These are phyloP conservation scores for Aspergillus homomorphus DNA, from an alignment of 495 filamentous ascomycete genomes.

Conservation along the genomic window DNA sequence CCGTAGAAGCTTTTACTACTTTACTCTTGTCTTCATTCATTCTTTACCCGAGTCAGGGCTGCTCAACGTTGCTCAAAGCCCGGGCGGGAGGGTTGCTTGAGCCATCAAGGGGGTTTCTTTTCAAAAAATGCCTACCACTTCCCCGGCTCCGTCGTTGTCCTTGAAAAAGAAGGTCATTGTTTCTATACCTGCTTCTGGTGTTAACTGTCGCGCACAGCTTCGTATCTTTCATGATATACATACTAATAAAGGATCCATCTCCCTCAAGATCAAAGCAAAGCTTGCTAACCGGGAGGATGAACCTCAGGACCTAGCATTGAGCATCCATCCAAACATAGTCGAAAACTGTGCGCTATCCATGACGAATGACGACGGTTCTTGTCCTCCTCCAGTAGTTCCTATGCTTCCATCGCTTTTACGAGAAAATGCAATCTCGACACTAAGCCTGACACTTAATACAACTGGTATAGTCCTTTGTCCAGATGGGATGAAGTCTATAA, in stretches of 20 bases:
- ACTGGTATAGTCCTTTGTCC: conserved; percentile 23
- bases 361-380: too few species aligned
- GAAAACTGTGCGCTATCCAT: too few species aligned
- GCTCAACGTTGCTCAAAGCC: conserved; percentile 18
- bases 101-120: conserved; percentile 17
- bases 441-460: conserved; percentile 17
- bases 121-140: conserved; percentile 11
- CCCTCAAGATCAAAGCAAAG: conserved; percentile 17
- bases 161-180: conserved; percentile 20
- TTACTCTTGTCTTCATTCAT: conserved; percentile 13
- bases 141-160: conserved; percentile 13
- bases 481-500: conserved; percentile 13
- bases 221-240: conserved; percentile 17
- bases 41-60: conserved; percentile 19
- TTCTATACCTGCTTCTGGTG: conserved; percentile 11
- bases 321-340: conserved; percentile 16
- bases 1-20: conserved; percentile 17
- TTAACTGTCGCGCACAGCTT: conserved; percentile 16
- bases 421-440: conserved; percentile 16
- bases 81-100: conserved; percentile 22
- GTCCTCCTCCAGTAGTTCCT: too few species aligned
- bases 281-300: conserved; percentile 16
- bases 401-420: too few species aligned
- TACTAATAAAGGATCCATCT: conserved; percentile 20
- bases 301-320: conserved; percentile 16